Base-by-base conservation (phyloP, 805 yeast species). In the Candida morakotiae region DNA sequence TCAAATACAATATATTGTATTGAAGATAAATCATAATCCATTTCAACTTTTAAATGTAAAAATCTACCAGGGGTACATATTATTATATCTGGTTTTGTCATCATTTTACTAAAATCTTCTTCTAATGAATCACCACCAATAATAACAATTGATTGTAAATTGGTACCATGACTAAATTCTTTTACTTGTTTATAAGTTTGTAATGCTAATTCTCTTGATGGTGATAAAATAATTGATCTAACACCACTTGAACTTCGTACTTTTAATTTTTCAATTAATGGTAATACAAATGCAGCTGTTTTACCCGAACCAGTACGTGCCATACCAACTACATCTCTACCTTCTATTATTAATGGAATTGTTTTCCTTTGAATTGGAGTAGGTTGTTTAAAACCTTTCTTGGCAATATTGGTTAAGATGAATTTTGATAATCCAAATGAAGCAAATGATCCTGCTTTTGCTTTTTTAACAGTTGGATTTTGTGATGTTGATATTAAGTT, bases 61-160 rank as follows among this genome's bases (percentile, higher is more conserved):
- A 93, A 93, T 61, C 99, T 76, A 59, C 99, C 99, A 0, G 99
- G 99, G 0, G 98, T 93, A 15, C 98, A 98, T 41, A 93, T 82
- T 27, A 93, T 74, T 24, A 94, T 81, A 66, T 93, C 99, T 0
- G 99, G 99, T 53, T 88, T 87, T 39, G 81, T 62, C 85, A 89
- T 81, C 94, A 93, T 87, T 57, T 86, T 79, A 16, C 85, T 71
- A 56, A 93, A 93, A 65, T 93, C 98, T 39, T 91, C 97, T 55
- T 93, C 98, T 52, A 93, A 67, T n/a, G 96, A 86, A 55, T 93
- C 99, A 69, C 99, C 99, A 66, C 99, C 99, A 40, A 94, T 91
- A 21, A 93, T 67, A 35, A 89, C 69, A 10, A 84, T 78, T 13
- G 87, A 69, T 49, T 96, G 75, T 46, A 93, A 70, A 52, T 87